Percentiles rank a stretch among this genome's conserved stretches.
These are phyloP conservation scores for Fusarium stilboides DNA, from an alignment of 2,329 filamentous ascomycete genomes.

Conservation along the genomic window DNA sequence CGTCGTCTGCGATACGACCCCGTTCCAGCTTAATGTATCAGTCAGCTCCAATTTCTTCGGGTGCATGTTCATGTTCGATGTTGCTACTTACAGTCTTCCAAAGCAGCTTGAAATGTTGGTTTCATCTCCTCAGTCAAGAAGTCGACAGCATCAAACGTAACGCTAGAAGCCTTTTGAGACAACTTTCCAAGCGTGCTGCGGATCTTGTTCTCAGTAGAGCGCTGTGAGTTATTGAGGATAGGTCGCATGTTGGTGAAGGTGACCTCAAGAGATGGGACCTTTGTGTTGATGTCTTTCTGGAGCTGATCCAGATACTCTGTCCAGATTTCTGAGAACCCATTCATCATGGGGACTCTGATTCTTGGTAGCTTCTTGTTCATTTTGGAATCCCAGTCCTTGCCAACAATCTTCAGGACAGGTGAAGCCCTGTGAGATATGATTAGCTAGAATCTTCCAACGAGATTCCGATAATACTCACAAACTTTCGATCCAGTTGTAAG, in stretches of 20 bases:
- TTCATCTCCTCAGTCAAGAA: background rate
- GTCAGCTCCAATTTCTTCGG: background rate
- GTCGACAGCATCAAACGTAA: background rate
- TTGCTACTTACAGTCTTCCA: background rate
- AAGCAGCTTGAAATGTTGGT: background rate
- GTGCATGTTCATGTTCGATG: background rate
- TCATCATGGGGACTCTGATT: conserved; percentile 7
- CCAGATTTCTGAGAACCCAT: background rate
- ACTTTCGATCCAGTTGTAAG: conserved; percentile 22
- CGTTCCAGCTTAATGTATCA: background rate
- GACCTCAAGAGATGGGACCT: background rate
- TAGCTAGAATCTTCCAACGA: background rate
- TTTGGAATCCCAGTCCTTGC: conserved; percentile 4
- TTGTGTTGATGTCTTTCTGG: background rate
- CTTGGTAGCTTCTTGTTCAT: conserved; percentile 12
- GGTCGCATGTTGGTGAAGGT: background rate
- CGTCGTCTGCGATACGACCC: background rate
- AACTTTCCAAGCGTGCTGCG: background rate
- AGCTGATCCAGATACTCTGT: conserved; percentile 5
- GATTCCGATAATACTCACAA: conserved; percentile 10
- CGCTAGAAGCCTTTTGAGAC: background rate
- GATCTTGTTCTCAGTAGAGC: background rate
- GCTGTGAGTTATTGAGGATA: background rate
- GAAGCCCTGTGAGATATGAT: background rate
- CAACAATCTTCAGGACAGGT: background rate